A percentile compares a stretch with the other conserved stretches of the same genome.
phyloP scores from a whole-genome alignment of 2,329 filamentous ascomycete species.

The Fusarium pseudograminearum region DNA sequence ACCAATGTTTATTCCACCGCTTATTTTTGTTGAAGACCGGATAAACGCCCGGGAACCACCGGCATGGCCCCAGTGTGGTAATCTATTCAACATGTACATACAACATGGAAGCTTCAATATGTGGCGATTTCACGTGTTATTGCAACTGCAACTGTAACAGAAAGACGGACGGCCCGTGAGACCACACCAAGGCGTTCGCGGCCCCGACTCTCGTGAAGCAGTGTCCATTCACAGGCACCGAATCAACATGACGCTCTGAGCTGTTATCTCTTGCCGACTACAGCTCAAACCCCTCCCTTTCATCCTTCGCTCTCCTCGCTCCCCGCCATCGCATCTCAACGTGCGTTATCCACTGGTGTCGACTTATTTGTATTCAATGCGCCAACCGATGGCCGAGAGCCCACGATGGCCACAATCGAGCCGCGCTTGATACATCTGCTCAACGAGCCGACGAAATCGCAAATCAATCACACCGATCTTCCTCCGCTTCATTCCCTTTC shows the following conservation, averaged over 20 bases:
- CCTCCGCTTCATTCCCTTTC: conserved; percentile 65
- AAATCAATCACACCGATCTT: conserved; percentile 63
- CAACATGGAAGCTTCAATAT: conserved; percentile 38
- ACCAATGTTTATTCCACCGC: not conserved
- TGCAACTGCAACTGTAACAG: conserved; percentile 32
- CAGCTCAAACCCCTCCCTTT: conserved; percentile 23
- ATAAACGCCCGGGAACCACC: conserved; percentile 32
- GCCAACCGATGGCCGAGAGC: conserved; percentile 44
- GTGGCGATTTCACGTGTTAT: conserved; percentile 51
- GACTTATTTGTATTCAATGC: conserved; percentile 49
- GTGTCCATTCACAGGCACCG: conserved; percentile 16
- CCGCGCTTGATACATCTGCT: conserved; percentile 74
- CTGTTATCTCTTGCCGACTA: conserved; percentile 36
- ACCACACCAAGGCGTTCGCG: conserved; percentile 43
- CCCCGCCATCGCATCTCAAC: conserved; percentile 6
- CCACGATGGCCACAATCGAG: conserved; percentile 74
- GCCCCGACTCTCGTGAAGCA: conserved; percentile 43
- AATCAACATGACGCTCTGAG: conserved; percentile 43
- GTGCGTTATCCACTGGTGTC: conserved; percentile 16
- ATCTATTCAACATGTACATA: conserved; percentile 3
- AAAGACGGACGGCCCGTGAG: conserved; percentile 41
- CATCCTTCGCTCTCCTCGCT: conserved; percentile 16
- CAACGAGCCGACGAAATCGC: conserved; percentile 66
- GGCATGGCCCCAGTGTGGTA: conserved; percentile 13
- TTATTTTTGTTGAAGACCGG: conserved; percentile 10